Evolutionary conservation across 2,329 filamentous ascomycete species (phyloP), one percentile per base, ranked within the genome.

Genomic region (Pyrenophora graminea): DNA sequence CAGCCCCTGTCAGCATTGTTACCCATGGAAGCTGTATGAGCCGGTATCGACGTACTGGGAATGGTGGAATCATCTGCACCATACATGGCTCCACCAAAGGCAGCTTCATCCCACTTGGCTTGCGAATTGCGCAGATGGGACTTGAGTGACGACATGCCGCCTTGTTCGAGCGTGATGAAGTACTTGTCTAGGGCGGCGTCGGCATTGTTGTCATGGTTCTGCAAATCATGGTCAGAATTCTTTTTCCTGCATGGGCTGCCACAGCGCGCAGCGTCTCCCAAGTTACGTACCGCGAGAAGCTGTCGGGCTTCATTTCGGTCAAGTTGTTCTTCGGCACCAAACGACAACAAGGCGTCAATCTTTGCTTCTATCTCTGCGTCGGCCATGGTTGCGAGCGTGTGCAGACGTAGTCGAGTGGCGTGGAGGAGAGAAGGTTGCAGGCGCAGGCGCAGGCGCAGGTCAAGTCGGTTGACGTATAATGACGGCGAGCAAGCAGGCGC

Each of bases 61-160:
- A 66, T 48, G 30, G 53, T 55, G 33, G 34, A 40, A 23, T 62
- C 57, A 13, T 62, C 53, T n/a, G 66, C 48, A 21, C 66, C 69
- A 46, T 72, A 70, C 25, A 66, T 56, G 50, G 66, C 69, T n/a
- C 59, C 62, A 25, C 45, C 51, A 46, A 72, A 72, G 3, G 59
- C 64, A 43, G 51, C 66, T 42, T 62, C 59, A 53, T 73, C 69
- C 66, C 68, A 73, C n/a, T 44, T 55, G n/a, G 59, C 53, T 17
- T 58, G 55, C 18, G 59, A 58, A 25, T 63, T 53, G 39, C 53
- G 59, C 49, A 65, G 47, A 15, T 68, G 60, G 31, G 52, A 56
- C 34, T 55, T 55, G 8, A 68, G 49, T 7, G 53, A 46, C 13
- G 55, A 37, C 13, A 52, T 51, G 17, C 58, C 59, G 10, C 55